Conservation (phyloP, 352 stramenopile species). For the Globisporangium nunn region DNA sequence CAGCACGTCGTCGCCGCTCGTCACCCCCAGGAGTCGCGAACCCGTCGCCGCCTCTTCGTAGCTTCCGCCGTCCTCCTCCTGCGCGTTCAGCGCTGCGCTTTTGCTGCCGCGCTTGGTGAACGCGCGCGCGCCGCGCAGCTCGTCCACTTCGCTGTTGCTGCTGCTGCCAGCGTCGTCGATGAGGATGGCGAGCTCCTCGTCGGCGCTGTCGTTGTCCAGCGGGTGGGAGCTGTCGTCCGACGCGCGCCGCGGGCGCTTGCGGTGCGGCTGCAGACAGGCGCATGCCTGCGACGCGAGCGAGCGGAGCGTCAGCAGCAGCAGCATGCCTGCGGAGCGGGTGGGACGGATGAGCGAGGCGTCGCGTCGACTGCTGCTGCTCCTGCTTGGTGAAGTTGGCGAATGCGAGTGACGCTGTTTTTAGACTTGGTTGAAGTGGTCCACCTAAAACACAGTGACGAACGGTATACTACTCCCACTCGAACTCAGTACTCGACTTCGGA, state of each 20-base stretch:
- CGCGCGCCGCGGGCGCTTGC: constrained; percentile 45
- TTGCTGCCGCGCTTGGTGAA: constrained; percentile 18
- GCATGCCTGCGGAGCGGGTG: too few relatives aligned
- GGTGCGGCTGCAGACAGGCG: constrained; percentile 63
- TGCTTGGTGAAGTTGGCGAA: too few relatives aligned
- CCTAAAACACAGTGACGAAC: too few relatives aligned
- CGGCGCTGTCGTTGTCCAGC: constrained; percentile 15
- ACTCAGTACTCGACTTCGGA: constrained; percentile 15
- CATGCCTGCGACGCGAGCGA: constrained; percentile 62
- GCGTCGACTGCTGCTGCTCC: not conserved
- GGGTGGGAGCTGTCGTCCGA: constrained; percentile 32
- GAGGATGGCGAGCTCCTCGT: constrained; percentile 29
- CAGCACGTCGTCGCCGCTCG: constrained; percentile 29
- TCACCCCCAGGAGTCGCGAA: constrained; percentile 8
- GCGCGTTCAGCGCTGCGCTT: not conserved
- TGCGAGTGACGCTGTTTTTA: too few relatives aligned
- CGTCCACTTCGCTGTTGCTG: constrained; percentile 8
- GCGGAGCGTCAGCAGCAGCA: constrained; percentile 2
- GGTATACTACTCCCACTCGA: not conserved
- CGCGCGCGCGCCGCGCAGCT: constrained; percentile 3
- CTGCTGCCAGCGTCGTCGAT: constrained; percentile 22
- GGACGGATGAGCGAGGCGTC: too few relatives aligned
- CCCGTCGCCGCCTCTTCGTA: not conserved
- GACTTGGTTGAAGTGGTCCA: too few relatives aligned
- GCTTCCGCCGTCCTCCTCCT: not conserved